A percentile compares a stretch with the other conserved stretches of the same genome.
These are phyloP conservation scores for Martensiomyces pterosporus DNA, from an alignment of 192 early-diverging fungal species.

Conservation along the genomic window DNA sequence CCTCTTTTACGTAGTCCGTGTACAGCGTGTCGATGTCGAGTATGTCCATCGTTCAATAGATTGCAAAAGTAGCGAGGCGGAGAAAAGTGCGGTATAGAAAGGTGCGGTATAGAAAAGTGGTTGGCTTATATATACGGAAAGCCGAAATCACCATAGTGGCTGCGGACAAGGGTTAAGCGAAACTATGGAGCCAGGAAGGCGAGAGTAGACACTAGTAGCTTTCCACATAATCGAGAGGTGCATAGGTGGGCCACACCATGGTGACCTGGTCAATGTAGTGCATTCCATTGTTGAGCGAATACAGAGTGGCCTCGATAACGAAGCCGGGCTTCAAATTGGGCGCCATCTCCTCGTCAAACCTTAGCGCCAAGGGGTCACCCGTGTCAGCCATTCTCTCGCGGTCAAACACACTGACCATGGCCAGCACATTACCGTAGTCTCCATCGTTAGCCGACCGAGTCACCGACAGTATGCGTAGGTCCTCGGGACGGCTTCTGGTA, in stretches of 20 bases:
- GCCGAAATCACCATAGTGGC: too few relatives aligned
- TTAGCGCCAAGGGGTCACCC: conserved; percentile 16
- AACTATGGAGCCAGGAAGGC: too few relatives aligned
- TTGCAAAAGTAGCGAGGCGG: too few relatives aligned
- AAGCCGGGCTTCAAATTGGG: conserved; percentile 17
- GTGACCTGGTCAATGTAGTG: conserved; percentile 42
- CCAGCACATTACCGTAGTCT: conserved; percentile 4
- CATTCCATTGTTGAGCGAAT: conserved; percentile 27
- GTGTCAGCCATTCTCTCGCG: conserved; percentile 10
- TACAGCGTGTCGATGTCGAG: conserved; percentile 31
- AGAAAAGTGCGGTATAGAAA: too few relatives aligned
- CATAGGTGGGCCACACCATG: conserved; percentile 49
- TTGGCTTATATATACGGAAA: too few relatives aligned
- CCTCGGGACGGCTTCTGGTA: conserved; percentile 17
- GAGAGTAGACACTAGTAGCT: neutral
- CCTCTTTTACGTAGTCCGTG: conserved; percentile 34
- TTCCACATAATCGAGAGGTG: conserved; percentile 35
- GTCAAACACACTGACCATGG: conserved; percentile 13
- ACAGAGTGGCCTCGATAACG: conserved; percentile 39
- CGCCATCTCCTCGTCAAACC: conserved; percentile 17
- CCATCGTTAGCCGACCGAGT: neutral
- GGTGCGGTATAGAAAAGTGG: too few relatives aligned
- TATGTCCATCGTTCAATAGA: neutral
- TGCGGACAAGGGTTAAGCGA: conserved; percentile 3
- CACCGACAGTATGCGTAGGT: conserved; percentile 20